These are phyloP conservation scores for Paratinospora sagittata DNA, from an alignment of 164 flowering plant species.

Conservation along the genomic window DNA sequence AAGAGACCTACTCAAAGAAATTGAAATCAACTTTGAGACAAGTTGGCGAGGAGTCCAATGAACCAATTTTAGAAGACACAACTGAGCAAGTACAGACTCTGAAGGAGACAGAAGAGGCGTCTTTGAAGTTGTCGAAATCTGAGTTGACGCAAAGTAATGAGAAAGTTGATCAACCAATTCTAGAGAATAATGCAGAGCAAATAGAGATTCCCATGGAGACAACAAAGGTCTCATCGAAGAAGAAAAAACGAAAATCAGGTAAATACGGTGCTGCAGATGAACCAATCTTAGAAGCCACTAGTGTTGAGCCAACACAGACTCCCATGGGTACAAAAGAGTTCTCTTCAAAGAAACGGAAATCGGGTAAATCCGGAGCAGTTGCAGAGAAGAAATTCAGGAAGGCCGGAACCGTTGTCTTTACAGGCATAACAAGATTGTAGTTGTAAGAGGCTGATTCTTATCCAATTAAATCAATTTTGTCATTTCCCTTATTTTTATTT, in stretches of 20 bases:
- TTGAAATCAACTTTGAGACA: constrained; percentile 30
- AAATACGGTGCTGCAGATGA: constrained; percentile 5
- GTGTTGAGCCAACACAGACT: constrained; percentile 11
- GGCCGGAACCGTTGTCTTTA: constrained; percentile 10
- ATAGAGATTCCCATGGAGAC: constrained; percentile 9
- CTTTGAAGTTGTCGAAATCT: constrained; percentile 47
- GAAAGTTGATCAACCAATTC: constrained; percentile 9
- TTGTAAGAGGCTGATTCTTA: too few relatives aligned
- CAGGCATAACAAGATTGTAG: constrained; percentile 10
- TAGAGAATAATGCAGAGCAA: constrained; percentile 10
- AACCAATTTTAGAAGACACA: constrained; percentile 3
- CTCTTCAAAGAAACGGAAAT: constrained; percentile 47
- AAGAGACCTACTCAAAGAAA: constrained; percentile 35
- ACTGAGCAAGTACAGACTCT: constrained; percentile 8
- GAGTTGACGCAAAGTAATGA: neutral
- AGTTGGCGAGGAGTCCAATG: constrained; percentile 1
- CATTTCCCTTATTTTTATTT: too few relatives aligned
- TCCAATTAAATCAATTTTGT: too few relatives aligned
- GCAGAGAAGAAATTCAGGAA: constrained; percentile 35
- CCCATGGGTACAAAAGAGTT: constrained; percentile 15
- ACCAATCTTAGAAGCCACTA: constrained; percentile 2
- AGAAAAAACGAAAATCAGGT: constrained; percentile 36
- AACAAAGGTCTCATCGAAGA: constrained; percentile 31
- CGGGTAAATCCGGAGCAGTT: constrained; percentile 27
- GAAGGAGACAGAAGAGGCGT: constrained; percentile 16